Base-by-base conservation (phyloP, 2,329 filamentous ascomycete species). In the Ilyonectria robusta region DNA sequence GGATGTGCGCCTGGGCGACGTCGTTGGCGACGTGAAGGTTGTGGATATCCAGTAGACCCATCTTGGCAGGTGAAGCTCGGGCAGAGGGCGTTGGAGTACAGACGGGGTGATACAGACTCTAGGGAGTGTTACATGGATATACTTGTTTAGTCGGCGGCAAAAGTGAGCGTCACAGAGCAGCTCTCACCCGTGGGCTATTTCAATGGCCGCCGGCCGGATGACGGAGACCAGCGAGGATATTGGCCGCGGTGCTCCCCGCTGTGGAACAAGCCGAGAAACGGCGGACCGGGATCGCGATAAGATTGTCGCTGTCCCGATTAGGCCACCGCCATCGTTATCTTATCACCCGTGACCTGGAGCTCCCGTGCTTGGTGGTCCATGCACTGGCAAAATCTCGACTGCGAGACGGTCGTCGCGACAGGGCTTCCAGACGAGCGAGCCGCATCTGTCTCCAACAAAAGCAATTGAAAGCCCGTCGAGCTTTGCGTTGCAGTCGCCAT, bases 1-100 rank as follows among this genome's bases (percentile, higher is more conserved):
- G 88, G 56, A 91, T 83, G 5, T 81, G 76, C 42, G 84, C 85
- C 62, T 92, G 86, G 21, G 87, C 82, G 31, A 84, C 75, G 33
- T 88, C 85, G 19, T 89, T 78, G 55, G 91, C 86, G 53, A 82
- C 81, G 29, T 86, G 82, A 44, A 97, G 83, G 15, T 82, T 81
- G 51, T 83, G 78, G 74, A 91, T 84, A 31, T 85, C 78, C 13
- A 93, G 93, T 7, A 96, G 75, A 15, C 71, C 42, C 73, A 78
- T 78, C 60, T 15, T 72, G 54, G 56, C 56, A 37, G n/a, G 44
- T 26, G 31, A 33, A 33, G 11, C 31, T 47, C 26, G 19, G 44
- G 17, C 3, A 11, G 21, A 23, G 44, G 44, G 19, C 8, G n/a
- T 44, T 21, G 7, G 7, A 21, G n/a, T 10, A 21, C n/a, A 9